Evolutionary conservation across 2,329 filamentous ascomycete species (phyloP).

Genomic region (Diaporthe sp.): DNA sequence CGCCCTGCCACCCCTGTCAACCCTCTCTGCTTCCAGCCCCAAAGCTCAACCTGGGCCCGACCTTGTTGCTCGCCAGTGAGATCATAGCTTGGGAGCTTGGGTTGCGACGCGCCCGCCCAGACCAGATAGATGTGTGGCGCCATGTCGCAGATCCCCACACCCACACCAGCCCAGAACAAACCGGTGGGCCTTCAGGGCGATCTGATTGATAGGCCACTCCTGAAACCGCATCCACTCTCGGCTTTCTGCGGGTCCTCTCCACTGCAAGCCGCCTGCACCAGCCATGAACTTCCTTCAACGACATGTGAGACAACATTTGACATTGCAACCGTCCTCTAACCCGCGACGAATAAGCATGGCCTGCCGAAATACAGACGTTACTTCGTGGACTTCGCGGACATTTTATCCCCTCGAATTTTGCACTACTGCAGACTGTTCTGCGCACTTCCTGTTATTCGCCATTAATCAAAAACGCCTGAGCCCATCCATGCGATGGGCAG

Average conservation of each 20-base stretch:
- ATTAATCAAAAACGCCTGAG: not conserved
- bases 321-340: not conserved
- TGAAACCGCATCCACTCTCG: not conserved
- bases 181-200: not conserved
- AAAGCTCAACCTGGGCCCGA: not conserved
- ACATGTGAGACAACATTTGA: not conserved
- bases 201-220: slow-evolving; percentile 10
- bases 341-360: not conserved
- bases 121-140: not conserved
- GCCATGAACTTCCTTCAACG: slow-evolving; percentile 26
- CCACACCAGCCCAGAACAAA: slow-evolving; percentile 6
- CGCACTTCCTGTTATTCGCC: not conserved
- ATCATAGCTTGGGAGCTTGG: not conserved
- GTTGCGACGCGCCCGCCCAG: not conserved
- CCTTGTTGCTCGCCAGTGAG: not conserved
- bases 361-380: slow-evolving; percentile 1
- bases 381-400: not conserved
- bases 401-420: not conserved
- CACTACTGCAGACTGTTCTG: not conserved
- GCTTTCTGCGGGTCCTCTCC: not conserved
- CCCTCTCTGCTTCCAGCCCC: not conserved
- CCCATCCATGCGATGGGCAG: not conserved
- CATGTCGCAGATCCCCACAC: slow-evolving; percentile 18
- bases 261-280: not conserved
- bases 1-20: not conserved